These are phyloP conservation scores for Ceratocystiopsis minuta DNA, from an alignment of 2,329 filamentous ascomycete species.

Conservation along the genomic window DNA sequence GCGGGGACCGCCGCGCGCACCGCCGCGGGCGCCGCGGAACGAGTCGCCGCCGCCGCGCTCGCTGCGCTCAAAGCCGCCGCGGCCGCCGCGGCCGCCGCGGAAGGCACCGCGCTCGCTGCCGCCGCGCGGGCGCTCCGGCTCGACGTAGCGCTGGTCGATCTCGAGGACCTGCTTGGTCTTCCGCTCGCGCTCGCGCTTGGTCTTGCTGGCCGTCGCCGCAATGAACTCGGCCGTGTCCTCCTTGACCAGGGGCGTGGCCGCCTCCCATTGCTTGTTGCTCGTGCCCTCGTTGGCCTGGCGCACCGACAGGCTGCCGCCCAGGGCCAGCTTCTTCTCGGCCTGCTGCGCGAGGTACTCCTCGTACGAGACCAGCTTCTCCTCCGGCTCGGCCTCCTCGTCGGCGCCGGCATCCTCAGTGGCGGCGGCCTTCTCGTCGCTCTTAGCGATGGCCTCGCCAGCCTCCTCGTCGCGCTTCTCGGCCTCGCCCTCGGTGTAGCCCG, in stretches of 20 bases:
- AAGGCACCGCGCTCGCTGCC: slow-evolving; percentile 25
- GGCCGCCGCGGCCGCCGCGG: slow-evolving; percentile 31
- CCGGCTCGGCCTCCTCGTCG: slow-evolving; percentile 36
- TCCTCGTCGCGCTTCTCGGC: slow-evolving; percentile 83
- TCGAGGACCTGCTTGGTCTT: slow-evolving; percentile 83
- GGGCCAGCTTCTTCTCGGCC: slow-evolving; percentile 56
- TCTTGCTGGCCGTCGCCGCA: slow-evolving; percentile 55
- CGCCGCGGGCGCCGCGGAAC: slow-evolving; percentile 16
- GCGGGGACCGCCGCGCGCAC: slow-evolving; percentile 21
- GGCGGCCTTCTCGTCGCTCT: slow-evolving; percentile 62
- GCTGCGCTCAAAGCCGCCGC: slow-evolving; percentile 30
- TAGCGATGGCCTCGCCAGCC: slow-evolving; percentile 75
- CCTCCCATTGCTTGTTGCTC: slow-evolving; percentile 80
- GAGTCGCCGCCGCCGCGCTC: slow-evolving; percentile 25
- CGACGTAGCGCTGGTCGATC: slow-evolving; percentile 69
- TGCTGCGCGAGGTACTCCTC: slow-evolving; percentile 63
- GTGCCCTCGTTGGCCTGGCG: slow-evolving; percentile 87
- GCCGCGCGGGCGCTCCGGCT: slow-evolving; percentile 44
- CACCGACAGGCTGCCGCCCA: slow-evolving; percentile 44
- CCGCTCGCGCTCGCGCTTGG: slow-evolving; percentile 69
- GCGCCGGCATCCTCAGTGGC: slow-evolving; percentile 22
- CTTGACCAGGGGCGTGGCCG: slow-evolving; percentile 55
- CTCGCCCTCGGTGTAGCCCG: slow-evolving; percentile 67
- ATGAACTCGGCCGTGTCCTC: slow-evolving; percentile 62
- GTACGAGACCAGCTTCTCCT: slow-evolving; percentile 84